Base-by-base conservation (phyloP, 495 filamentous ascomycete genomes). In the Tuber magnatum region DNA sequence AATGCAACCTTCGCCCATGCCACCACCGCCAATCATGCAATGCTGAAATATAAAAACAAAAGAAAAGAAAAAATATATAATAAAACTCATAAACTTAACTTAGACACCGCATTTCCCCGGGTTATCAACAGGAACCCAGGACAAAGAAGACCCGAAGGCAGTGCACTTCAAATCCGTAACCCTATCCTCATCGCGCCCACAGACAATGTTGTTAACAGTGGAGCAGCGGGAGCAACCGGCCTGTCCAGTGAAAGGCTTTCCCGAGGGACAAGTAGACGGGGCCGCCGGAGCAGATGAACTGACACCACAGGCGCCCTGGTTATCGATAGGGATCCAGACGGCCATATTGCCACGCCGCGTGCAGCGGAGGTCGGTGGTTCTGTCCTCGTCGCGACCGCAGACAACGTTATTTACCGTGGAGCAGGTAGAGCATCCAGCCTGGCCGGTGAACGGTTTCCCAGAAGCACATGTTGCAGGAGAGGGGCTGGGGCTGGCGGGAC, bases 121-220 rank as follows among this genome's bases (percentile, higher is more conserved):
- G n/a, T 71, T 20, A n/a, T 75, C 68, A 12, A 75, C 14, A 24
- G 73, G 73, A 14, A 75, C n/a, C 73, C 73, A 75, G 7, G n/a
- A 16, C 12, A 28, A 39, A n/a, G 41, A 1, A 5, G 68, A 12
- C 1, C 22, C 44, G 18, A 75, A 38, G 0, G 1, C 3, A 1
- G 44, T 71, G 35, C 73, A 75, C n/a, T n/a, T 75, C 43, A 75
- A 32, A 20, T 75, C 68, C 12, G 73, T 56, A 20, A 42, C 28
- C 16, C 65, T 41, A 43, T 44, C 68, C 42, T 75, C 73, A 41
- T 75, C 73, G 3, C 42, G 65, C 18, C 73, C 73, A 9, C 73
- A 75, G 10, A 75, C 68, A 39, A 75, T 71, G 35, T 74, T 71
- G 3, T 16, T 1, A 5, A 40, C 22, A 1, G n/a, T 70, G 0